These are phyloP conservation scores for Colletotrichum costaricense DNA, from an alignment of 2,329 filamentous ascomycete species.

Conservation along the genomic window DNA sequence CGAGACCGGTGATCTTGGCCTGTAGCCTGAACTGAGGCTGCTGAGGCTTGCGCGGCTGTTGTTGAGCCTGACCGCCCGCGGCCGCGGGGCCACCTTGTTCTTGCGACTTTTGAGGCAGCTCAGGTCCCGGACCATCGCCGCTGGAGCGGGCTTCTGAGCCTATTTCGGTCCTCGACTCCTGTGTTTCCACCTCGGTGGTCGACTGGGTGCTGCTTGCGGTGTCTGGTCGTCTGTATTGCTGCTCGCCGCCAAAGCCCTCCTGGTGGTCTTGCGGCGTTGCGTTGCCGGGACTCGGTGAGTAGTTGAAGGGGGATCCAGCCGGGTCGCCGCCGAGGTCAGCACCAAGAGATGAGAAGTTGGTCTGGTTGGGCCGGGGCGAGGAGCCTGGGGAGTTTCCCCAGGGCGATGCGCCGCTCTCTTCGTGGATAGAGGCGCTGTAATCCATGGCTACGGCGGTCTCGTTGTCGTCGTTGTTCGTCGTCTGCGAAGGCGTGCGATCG, in stretches of 20 bases:
- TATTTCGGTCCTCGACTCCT: constrained; percentile 45
- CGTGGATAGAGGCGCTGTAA: constrained; percentile 67
- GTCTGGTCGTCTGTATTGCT: constrained; percentile 58
- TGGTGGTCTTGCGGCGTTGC: constrained; percentile 51
- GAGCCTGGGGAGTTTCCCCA: constrained; percentile 66
- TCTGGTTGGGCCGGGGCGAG: constrained; percentile 60
- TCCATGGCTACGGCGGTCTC: constrained; percentile 56
- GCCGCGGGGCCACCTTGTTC: constrained; percentile 39
- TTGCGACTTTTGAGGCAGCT: constrained; percentile 39
- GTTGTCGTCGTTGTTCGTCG: not conserved
- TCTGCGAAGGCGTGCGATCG: not conserved
- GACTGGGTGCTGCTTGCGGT: constrained; percentile 57
- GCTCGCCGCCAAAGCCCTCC: constrained; percentile 48
- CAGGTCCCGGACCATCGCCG: constrained; percentile 37
- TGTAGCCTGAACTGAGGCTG: constrained; percentile 86
- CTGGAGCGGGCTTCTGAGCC: constrained; percentile 32
- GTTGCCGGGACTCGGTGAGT: constrained; percentile 55
- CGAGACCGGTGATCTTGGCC: constrained; percentile 93
- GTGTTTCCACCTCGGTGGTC: constrained; percentile 53
- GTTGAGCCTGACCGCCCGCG: constrained; percentile 41
- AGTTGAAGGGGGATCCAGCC: constrained; percentile 56
- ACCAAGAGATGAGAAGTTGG: constrained; percentile 51
- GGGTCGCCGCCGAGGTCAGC: constrained; percentile 49
- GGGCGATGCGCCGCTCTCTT: constrained; percentile 65
- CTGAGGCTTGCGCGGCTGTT: constrained; percentile 66